Evolutionary conservation across 2,329 filamentous ascomycete genomes (phyloP).

Genomic region (Raffaelea albimanens): DNA sequence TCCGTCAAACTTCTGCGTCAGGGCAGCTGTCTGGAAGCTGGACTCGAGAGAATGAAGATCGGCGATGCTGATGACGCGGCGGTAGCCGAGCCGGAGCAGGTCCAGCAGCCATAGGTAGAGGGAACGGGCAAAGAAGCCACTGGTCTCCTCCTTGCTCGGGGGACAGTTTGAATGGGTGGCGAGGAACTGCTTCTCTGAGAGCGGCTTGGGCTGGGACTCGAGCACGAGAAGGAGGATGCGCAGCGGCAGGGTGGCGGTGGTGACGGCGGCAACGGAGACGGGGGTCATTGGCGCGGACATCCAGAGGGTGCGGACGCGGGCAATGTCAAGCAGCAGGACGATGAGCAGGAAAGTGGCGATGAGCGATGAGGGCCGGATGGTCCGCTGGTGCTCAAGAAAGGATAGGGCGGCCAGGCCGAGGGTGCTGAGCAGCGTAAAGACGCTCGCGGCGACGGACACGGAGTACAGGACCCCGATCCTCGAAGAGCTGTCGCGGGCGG

Average conservation of each 20-base stretch:
- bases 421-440: not conserved
- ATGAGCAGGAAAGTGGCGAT: not conserved
- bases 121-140: not conserved
- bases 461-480: not conserved
- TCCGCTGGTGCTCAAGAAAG: not conserved
- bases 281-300: not conserved
- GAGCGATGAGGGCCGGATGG: not conserved
- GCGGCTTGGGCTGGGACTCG: not conserved
- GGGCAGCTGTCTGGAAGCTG: too few species aligned
- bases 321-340: not conserved
- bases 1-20: too few species aligned
- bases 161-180: not conserved
- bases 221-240: not conserved
- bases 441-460: not conserved
- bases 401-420: not conserved
- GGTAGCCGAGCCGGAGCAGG: not conserved
- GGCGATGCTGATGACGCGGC: not conserved
- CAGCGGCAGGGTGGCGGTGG: not conserved
- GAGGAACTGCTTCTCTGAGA: not conserved
- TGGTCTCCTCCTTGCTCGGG: not conserved
- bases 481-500: not conserved
- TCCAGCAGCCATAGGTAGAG: not conserved
- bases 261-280: not conserved
- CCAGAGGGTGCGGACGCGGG: not conserved
- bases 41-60: slow-evolving; percentile 14